Base-by-base conservation (phyloP, 257 asterid genomes). In the Henckelia pumila region DNA sequence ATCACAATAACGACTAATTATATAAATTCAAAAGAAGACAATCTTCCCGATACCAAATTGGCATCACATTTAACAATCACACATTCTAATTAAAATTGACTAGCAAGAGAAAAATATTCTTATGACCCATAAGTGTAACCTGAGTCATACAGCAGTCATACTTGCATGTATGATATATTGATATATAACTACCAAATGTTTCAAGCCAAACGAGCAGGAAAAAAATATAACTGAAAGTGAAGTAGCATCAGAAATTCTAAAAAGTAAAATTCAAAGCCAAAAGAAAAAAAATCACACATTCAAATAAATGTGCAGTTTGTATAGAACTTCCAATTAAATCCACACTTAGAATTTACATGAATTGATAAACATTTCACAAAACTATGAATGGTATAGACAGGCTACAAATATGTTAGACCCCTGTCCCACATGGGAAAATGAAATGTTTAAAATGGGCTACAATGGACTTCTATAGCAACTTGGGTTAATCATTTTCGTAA, bases 371-470 rank as follows among this genome's bases (percentile, higher is more conserved):
- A 3, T 23, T 10, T 10, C 63, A 53, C 52, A 20, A 75, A 68
- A 64, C 58, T 32, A 63, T 8, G 52, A 57, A 44, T 40, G 76
- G 63, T 66, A 49, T 16, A 30, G 28, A 37, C 16, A 33, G 33
- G 66, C 25, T 9, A 5, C 47, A 8, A 58, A 28, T n/a, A n/a
- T n/a, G n/a, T n/a, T n/a, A n/a, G n/a, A n/a, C n/a, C n/a, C n/a
- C n/a, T n/a, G n/a, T n/a, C n/a, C n/a, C n/a, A n/a, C n/a, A n/a
- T n/a, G n/a, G n/a, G n/a, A n/a, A n/a, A n/a, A n/a, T n/a, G n/a
- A n/a, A n/a, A n/a, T n/a, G n/a, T n/a, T n/a, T n/a, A n/a, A n/a
- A n/a, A n/a, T n/a, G n/a, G n/a, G n/a, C n/a, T n/a, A n/a, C n/a
- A n/a, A n/a, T n/a, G n/a, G n/a, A n/a, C n/a, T n/a, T n/a, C n/a